A percentile compares a stretch with the other conserved stretches of the same genome.
Evolutionary conservation across 2,329 filamentous ascomycete species (phyloP).

Genomic region (Diaporthe velutina): DNA sequence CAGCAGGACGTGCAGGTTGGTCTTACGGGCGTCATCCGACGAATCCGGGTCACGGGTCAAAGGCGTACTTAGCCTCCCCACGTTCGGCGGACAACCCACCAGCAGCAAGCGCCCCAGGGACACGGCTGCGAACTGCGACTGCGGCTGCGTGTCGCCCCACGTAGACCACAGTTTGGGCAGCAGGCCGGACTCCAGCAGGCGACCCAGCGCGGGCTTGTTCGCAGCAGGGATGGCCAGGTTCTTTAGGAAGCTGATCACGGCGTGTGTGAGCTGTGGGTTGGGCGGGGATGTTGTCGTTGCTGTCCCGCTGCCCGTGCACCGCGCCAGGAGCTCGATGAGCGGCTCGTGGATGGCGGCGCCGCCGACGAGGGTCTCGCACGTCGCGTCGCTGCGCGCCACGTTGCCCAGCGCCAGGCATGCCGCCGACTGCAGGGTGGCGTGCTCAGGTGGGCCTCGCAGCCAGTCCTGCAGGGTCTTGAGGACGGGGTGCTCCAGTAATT

Average conservation of each 20-base stretch:
- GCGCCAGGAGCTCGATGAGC: constrained; percentile 59
- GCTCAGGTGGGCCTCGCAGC: constrained; percentile 51
- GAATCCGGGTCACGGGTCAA: constrained; percentile 47
- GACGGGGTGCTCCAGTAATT: constrained; percentile 45
- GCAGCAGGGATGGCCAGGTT: constrained; percentile 70
- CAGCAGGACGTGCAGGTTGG: constrained; percentile 54
- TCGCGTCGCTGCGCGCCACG: constrained; percentile 69
- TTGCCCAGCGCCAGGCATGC: constrained; percentile 74
- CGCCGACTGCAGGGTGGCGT: constrained; percentile 64
- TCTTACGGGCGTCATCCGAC: constrained; percentile 43
- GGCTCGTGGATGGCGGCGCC: constrained; percentile 57
- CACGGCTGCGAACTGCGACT: constrained; percentile 72
- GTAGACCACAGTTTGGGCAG: constrained; percentile 68
- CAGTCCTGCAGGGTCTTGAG: constrained; percentile 55
- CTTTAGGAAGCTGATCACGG: constrained; percentile 71
- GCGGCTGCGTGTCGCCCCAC: constrained; percentile 59
- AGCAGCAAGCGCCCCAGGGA: constrained; percentile 70
- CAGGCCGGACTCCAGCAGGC: constrained; percentile 58
- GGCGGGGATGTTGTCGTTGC: constrained; percentile 20
- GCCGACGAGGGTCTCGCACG: constrained; percentile 64
- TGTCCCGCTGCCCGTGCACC: constrained; percentile 47
- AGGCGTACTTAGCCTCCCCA: constrained; percentile 60
- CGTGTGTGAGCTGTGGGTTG: constrained; percentile 65
- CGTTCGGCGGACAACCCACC: constrained; percentile 65
- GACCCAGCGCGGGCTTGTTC: constrained; percentile 67